These are phyloP conservation scores for Panicum virgatum DNA, from an alignment of 202 grass and related monocot genomes.

Conservation along the genomic window DNA sequence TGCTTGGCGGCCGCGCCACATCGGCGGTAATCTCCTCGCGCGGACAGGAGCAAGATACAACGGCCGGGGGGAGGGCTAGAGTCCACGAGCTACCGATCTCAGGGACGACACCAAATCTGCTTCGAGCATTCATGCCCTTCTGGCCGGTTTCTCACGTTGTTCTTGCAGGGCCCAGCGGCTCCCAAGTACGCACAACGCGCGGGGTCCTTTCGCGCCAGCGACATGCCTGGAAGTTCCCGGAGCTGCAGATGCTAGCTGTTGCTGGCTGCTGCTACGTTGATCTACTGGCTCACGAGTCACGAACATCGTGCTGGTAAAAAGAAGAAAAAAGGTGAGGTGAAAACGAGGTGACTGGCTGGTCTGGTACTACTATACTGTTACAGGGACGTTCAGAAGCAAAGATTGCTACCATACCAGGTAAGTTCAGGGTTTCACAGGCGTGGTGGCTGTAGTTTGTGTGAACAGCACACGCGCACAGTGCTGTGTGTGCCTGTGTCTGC, in stretches of 20 bases:
- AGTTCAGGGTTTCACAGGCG: slow-evolving; percentile 8
- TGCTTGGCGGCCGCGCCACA: neutral
- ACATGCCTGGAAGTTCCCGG: neutral
- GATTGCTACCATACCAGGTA: neutral
- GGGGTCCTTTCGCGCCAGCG: slow-evolving; percentile 24
- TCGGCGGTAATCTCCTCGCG: slow-evolving; percentile 8
- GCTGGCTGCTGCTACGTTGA: neutral
- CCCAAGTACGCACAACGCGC: neutral
- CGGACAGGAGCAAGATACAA: slow-evolving; percentile 40
- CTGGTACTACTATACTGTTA: neutral
- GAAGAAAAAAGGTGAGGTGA: neutral
- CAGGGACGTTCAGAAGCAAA: slow-evolving; percentile 7
- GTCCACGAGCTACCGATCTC: slow-evolving; percentile 29
- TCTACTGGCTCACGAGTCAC: neutral
- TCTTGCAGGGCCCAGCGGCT: neutral
- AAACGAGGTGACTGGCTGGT: neutral
- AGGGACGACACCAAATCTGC: slow-evolving; percentile 26
- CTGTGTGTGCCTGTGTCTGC: slow-evolving; percentile 21
- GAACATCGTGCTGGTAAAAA: neutral
- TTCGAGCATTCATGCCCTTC: neutral
- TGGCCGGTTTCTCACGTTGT: slow-evolving; percentile 1
- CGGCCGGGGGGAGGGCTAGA: neutral
- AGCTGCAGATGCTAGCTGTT: no score
- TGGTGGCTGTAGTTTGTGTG: neutral
- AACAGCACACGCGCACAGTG: neutral